Percentiles rank a stretch among this genome's conserved stretches.
Evolutionary conservation across 2,329 filamentous ascomycete genomes (phyloP).

Genomic region (Cladophialophora immunda): DNA sequence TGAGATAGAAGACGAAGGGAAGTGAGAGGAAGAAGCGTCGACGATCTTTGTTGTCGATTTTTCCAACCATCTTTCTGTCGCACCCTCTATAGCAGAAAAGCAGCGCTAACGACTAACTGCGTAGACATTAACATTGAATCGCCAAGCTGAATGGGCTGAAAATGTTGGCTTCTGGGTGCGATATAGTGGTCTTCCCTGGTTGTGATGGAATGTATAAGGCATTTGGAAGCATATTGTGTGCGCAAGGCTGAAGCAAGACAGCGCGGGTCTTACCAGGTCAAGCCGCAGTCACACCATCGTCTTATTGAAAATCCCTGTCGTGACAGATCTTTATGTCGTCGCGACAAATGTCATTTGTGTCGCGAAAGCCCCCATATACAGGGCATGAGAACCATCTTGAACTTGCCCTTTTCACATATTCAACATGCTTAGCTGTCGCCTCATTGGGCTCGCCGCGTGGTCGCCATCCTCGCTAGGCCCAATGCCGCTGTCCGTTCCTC

Average conservation of each 20-base stretch:
- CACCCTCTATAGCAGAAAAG: background rate
- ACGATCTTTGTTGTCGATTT: background rate
- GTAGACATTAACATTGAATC: background rate
- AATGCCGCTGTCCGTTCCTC: constrained; percentile 56
- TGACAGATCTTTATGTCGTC: background rate
- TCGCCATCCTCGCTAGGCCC: constrained; percentile 72
- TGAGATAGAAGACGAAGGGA: background rate
- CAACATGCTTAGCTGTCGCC: constrained; percentile 77
- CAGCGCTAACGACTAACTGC: background rate
- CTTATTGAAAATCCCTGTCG: background rate
- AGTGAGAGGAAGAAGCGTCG: background rate
- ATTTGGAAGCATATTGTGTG: background rate
- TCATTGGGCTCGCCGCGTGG: constrained; percentile 64
- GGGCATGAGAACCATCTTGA: background rate
- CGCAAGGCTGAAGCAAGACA: constrained; percentile 1
- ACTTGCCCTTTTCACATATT: constrained; percentile 58
- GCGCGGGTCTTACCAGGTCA: background rate
- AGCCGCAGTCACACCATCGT: background rate
- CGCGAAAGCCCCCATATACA: background rate
- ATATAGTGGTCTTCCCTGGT: background rate
- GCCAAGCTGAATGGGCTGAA: background rate
- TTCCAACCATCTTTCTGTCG: constrained; percentile 3
- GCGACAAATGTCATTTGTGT: background rate
- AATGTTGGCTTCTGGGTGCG: background rate
- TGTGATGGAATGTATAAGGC: background rate